Evolutionary conservation across 2,329 filamentous ascomycete genomes (phyloP).

Genomic region (Penicillium sp.): DNA sequence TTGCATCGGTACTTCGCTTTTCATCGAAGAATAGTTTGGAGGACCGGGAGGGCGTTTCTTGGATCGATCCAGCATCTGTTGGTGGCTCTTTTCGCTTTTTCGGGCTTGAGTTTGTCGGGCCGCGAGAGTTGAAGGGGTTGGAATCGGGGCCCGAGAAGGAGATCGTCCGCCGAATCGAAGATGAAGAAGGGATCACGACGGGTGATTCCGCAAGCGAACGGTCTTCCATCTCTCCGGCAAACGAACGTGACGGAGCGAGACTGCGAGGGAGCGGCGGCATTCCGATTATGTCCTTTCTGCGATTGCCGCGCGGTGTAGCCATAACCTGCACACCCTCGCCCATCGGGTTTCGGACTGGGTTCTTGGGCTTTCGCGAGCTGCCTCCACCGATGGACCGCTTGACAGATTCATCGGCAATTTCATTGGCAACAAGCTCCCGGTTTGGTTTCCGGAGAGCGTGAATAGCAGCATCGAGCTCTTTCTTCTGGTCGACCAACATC

Average conservation of each 20-base stretch:
- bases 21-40: slow-evolving; percentile 22
- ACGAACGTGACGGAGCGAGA: slow-evolving; percentile 26
- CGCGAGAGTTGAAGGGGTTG: slow-evolving; percentile 15
- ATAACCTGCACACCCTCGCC: slow-evolving; percentile 47
- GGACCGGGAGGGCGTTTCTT: slow-evolving; percentile 41
- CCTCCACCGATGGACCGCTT: slow-evolving; percentile 32
- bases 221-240: slow-evolving; percentile 25
- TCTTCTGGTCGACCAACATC: slow-evolving; percentile 44
- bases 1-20: slow-evolving; percentile 1
- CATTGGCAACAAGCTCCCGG: slow-evolving; percentile 43
- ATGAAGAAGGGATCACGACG: slow-evolving; percentile 33
- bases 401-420: slow-evolving; percentile 43
- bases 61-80: slow-evolving; percentile 21
- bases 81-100: slow-evolving; percentile 6
- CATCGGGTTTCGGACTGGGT: slow-evolving; percentile 40
- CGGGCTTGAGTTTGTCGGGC: background rate
- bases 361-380: slow-evolving; percentile 38
- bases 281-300: slow-evolving; percentile 31
- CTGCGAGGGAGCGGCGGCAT: slow-evolving; percentile 28
- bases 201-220: slow-evolving; percentile 29
- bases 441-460: slow-evolving; percentile 46
- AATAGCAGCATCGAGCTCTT: slow-evolving; percentile 48
- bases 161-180: slow-evolving; percentile 28
- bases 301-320: slow-evolving; percentile 44
- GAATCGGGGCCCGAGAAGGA: slow-evolving; percentile 25